phyloP scores from a whole-genome alignment of 345 rosid genomes.

The Physaria fendleri region DNA sequence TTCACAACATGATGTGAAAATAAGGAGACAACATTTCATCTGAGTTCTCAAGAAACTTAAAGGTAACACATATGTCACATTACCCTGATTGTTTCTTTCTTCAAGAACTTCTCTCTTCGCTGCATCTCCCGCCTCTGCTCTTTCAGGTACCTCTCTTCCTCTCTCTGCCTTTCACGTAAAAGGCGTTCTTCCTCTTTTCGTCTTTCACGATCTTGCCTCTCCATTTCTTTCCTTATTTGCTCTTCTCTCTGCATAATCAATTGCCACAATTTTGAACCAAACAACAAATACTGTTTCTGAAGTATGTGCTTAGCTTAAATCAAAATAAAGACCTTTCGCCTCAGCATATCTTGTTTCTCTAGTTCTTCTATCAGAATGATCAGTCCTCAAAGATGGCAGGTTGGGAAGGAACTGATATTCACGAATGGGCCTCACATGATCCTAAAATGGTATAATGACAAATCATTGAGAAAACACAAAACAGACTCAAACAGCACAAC shows the following conservation, averaged over 20 bases:
- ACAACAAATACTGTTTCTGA: neutral
- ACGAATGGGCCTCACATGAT: conserved; percentile 47
- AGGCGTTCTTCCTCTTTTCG: conserved; percentile 87
- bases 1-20: neutral
- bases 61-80: conserved; percentile 11
- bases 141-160: conserved; percentile 70
- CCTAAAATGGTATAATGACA: conserved; percentile 16
- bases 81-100: conserved; percentile 81
- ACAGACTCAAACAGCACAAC: neutral
- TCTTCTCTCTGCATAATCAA: conserved; percentile 57
- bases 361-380: conserved; percentile 65
- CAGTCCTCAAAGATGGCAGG: conserved; percentile 61
- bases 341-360: conserved; percentile 72
- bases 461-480: neutral
- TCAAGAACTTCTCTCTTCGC: conserved; percentile 79
- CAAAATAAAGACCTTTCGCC: conserved; percentile 58
- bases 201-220: conserved; percentile 87
- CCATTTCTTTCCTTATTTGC: conserved; percentile 78
- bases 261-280: neutral
- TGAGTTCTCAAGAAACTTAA: neutral
- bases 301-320: conserved; percentile 7
- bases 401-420: conserved; percentile 90
- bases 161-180: conserved; percentile 84
- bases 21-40: conserved; percentile 7
- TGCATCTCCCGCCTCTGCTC: conserved; percentile 86